Base-by-base conservation (phyloP, 495 filamentous ascomycete species). In the Trichoderma reesei region DNA sequence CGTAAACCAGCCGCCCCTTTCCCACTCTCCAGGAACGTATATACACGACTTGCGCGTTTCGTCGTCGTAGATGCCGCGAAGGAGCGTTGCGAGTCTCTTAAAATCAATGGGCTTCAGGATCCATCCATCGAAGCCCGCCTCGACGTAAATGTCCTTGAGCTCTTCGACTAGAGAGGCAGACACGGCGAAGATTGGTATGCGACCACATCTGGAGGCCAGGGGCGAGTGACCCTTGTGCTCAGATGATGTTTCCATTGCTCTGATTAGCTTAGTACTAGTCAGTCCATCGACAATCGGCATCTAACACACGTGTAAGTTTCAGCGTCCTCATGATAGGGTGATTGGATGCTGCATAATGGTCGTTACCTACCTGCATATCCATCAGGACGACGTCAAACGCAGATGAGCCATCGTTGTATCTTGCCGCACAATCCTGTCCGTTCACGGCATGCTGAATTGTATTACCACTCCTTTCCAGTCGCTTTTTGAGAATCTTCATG, bases 271-370 rank as follows among this genome's bases (percentile, higher is more conserved):
- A 1, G 92, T 90, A 6, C 91, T 87, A n/a, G 80, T 83, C 39
- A 91, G 82, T 42, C 92, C 92, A 68, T 96, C 91, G 60, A 92
- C 88, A 61, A 97, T 95, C 13, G 92, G 92, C 92, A 97, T 97
- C 88, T 93, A 67, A 34, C 4, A 13, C 2, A 3, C 26, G 26
- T 48, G 16, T 56, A 33, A 56, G 51, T 46, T 5, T 14, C 13
- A 9, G 3, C 60, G 2, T 54, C 34, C 18, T 18, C 20, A 42
- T 63, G n/a, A 48, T 9, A 18, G 6, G n/a, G 18, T 31, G 10
- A 26, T 9, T 0, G 18, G 20, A 18, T 3, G 3, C 2, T n/a
- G 16, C 6, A 26, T 20, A 26, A 1, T 26, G 16, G 14, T 34
- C 14, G 9, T 41, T 26, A 75, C 80, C 69, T 68, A 90, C 90